A percentile compares a stretch with the other conserved stretches of the same genome.
phyloP scores from a whole-genome alignment of 176 grass and related monocot genomes.

The Phyllostachys edulis region DNA sequence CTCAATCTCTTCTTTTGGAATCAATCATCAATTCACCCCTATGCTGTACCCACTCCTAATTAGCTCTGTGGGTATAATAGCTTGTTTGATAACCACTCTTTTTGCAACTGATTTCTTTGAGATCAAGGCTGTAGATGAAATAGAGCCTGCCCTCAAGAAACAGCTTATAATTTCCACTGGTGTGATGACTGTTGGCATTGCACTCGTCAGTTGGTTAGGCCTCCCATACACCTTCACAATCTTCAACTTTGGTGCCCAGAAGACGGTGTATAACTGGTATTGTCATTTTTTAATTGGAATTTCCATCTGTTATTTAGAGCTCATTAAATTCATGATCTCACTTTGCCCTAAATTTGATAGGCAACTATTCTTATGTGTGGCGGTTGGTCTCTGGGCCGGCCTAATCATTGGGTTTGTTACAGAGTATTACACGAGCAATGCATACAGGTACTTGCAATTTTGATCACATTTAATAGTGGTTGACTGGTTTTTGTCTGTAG shows the following conservation, averaged over 20 bases:
- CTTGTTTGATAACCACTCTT: slow-evolving; percentile 88
- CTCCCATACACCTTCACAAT: slow-evolving; percentile 88
- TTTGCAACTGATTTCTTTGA: slow-evolving; percentile 89
- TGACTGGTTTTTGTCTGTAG: not conserved
- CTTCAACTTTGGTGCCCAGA: slow-evolving; percentile 94
- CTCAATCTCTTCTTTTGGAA: slow-evolving; percentile 93
- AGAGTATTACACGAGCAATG: slow-evolving; percentile 95
- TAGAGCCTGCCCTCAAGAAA: slow-evolving; percentile 75
- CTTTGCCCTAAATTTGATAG: slow-evolving; percentile 37
- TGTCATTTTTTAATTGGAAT: not conserved
- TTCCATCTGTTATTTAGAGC: not conserved
- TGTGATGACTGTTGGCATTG: slow-evolving; percentile 85
- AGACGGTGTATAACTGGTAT: slow-evolving; percentile 86
- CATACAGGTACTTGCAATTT: slow-evolving; percentile 64
- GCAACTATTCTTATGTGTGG: slow-evolving; percentile 88
- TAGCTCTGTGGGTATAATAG: slow-evolving; percentile 88
- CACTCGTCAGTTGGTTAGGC: slow-evolving; percentile 84
- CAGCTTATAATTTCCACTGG: slow-evolving; percentile 82
- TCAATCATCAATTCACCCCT: slow-evolving; percentile 78
- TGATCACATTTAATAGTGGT: not conserved
- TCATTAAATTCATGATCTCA: slow-evolving; percentile 10
- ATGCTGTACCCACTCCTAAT: slow-evolving; percentile 85
- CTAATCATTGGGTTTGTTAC: slow-evolving; percentile 89
- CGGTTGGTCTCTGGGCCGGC: slow-evolving; percentile 91
- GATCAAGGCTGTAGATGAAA: slow-evolving; percentile 80